These are phyloP conservation scores for Dalechampia spathulata DNA, from an alignment of 441 rosid genomes.

Conservation along the genomic window DNA sequence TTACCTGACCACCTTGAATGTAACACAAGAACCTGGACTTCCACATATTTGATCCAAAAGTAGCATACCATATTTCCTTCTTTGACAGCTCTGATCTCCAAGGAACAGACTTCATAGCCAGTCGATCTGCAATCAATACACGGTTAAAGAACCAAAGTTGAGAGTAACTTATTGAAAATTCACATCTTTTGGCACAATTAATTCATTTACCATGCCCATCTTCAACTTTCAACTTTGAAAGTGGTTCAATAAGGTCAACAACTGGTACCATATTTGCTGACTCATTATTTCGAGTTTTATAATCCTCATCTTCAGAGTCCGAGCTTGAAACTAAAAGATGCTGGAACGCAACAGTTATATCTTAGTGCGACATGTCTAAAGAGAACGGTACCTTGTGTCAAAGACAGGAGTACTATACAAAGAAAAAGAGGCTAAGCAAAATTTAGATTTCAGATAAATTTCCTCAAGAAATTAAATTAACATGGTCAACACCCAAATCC, in stretches of 20 bases:
- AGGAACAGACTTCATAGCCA: constrained; percentile 16
- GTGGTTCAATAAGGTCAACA: constrained; percentile 42
- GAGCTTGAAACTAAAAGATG: constrained; percentile 41
- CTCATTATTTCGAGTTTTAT: constrained; percentile 10
- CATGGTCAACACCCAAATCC: too few species aligned
- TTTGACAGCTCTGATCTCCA: constrained; percentile 78
- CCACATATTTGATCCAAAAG: constrained; percentile 90
- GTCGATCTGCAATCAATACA: constrained; percentile 23
- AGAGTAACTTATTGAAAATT: not conserved
- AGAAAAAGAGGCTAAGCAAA: not conserved
- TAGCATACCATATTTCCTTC: constrained; percentile 76
- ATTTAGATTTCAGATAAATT: too few species aligned
- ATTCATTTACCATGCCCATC: constrained; percentile 30
- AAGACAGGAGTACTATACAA: not conserved
- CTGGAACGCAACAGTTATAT: constrained; percentile 35
- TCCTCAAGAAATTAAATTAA: not conserved
- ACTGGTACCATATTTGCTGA: constrained; percentile 23
- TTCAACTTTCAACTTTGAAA: constrained; percentile 53
- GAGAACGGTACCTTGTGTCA: not conserved
- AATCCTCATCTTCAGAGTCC: constrained; percentile 57
- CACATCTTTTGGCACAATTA: constrained; percentile 4
- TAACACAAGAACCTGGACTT: constrained; percentile 79
- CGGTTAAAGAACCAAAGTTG: constrained; percentile 1
- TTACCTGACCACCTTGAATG: constrained; percentile 85
- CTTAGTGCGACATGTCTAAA: constrained; percentile 12